These are phyloP conservation scores for Mycena floridula DNA, from an alignment of 768 basidiomycete species.

Conservation along the genomic window DNA sequence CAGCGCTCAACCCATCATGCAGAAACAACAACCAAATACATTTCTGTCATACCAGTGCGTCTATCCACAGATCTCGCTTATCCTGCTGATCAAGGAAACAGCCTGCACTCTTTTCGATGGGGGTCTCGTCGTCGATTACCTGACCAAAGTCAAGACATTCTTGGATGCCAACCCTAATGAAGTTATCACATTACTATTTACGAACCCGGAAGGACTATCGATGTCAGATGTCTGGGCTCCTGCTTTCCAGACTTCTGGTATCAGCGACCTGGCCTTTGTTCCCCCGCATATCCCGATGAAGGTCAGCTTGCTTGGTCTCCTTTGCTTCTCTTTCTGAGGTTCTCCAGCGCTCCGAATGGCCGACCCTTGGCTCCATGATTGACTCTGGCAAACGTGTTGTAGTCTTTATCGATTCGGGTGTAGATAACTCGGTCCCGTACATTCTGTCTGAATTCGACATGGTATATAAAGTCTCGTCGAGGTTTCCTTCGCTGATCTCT, in stretches of 20 bases:
- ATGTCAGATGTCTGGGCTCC: conserved; percentile 27
- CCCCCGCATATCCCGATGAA: conserved; percentile 24
- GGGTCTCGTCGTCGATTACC: conserved; percentile 28
- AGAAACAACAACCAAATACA: conserved; percentile 41
- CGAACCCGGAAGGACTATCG: conserved; percentile 36
- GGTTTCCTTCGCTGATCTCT: neutral
- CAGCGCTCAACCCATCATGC: too few species aligned
- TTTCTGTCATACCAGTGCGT: conserved; percentile 64
- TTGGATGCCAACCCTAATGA: conserved; percentile 39
- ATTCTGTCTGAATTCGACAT: conserved; percentile 35
- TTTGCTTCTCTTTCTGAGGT: too few species aligned
- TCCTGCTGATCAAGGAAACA: conserved; percentile 9
- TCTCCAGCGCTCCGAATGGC: conserved; percentile 35
- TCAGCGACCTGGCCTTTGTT: conserved; percentile 27
- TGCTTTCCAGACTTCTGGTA: conserved; percentile 24
- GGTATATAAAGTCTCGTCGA: conserved; percentile 10
- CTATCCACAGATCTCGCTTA: neutral
- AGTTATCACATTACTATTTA: conserved; percentile 41
- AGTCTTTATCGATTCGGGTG: conserved; percentile 40
- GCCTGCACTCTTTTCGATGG: conserved; percentile 41
- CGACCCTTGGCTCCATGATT: conserved; percentile 41
- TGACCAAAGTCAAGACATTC: conserved; percentile 31
- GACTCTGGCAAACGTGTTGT: conserved; percentile 38
- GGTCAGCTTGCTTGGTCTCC: too few species aligned
- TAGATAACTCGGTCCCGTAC: conserved; percentile 23